Evolutionary conservation across 1,139 yeast species (phyloP), one percentile per base, ranked within the genome.

Genomic region (Taphrina wiesneri): DNA sequence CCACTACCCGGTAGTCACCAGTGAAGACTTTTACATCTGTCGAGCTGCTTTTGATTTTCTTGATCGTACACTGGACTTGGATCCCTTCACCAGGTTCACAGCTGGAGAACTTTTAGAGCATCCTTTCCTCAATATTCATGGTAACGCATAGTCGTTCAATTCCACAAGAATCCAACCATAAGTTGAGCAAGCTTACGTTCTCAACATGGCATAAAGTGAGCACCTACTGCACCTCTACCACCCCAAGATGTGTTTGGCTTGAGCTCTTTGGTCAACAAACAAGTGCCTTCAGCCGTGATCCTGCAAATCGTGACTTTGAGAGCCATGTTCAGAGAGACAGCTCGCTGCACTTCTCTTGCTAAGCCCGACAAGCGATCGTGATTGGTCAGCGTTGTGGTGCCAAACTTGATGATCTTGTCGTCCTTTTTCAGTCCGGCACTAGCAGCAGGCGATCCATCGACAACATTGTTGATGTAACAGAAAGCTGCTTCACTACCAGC

Each of bases 201-300:
- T 62, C 26, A 82, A 63, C 83, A 67, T 21, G 86, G 86, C 32
- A 80, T 77, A 49, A 86, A 74, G 68, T 84, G 85, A 73, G 96
- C 88, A 1, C 96, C 96, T 34, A 90, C 77, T 30, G 86, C 74
- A 1, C 96, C 96, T 36, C 80, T 77, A 6, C 96, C 96, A 39
- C 79, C 80, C 96, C 96, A 89, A 13, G 78, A 74, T 11, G 77
- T 75, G 1, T 82, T 76, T 0, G 96, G 96, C 1, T 73, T 76
- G 63, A 90, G 75, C 2, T 70, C 63, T 17, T 54, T 67, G n/a
- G 56, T 51, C 1, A 43, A 21, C 7, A 60, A n/a, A 17, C 34
- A 23, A 5, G 39, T 41, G 25, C 70, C 60, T 34, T 69, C 67
- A 23, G 63, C 51, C 49, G 63, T 57, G n/a, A 32, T 30, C 11